These are phyloP conservation scores for Euryodendron excelsum DNA, from an alignment of 148 eudicot species.

Conservation along the genomic window DNA sequence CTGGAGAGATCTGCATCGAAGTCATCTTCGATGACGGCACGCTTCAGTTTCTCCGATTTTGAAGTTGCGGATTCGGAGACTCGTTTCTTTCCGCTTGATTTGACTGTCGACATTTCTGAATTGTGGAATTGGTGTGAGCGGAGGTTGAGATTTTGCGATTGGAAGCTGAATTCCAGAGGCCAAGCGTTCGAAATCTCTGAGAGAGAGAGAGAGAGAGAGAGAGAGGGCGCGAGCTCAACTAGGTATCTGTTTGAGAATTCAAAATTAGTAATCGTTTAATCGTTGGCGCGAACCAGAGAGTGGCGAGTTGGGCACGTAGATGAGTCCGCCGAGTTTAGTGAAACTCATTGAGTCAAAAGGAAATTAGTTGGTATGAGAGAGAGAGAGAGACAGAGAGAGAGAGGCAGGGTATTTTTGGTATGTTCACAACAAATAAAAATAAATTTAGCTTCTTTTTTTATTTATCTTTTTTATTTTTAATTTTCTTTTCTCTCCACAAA, in stretches of 20 bases:
- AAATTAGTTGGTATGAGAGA: not conserved
- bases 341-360: not conserved
- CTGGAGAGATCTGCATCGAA: constrained; percentile 62
- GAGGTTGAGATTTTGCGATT: not conserved
- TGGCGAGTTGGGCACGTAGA: not conserved
- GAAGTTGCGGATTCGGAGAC: constrained; percentile 33
- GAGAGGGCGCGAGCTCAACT: not conserved
- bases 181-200: not conserved
- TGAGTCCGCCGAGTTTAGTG: not conserved
- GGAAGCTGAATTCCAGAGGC: not conserved
- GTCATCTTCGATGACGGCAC: constrained; percentile 42
- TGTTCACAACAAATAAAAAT: too few species aligned
- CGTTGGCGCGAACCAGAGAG: not conserved
- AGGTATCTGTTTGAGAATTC: not conserved
- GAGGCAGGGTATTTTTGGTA: too few species aligned
- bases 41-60: constrained; percentile 47
- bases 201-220: constrained; percentile 11
- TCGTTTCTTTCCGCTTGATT: constrained; percentile 49
- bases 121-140: not conserved
- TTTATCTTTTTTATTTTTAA: too few species aligned
- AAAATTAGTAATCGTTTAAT: not conserved
- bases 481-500: too few species aligned
- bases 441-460: too few species aligned
- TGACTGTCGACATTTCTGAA: constrained; percentile 44
- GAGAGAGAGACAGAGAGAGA: too few species aligned